These are phyloP conservation scores for Moesziomyces globuligerus DNA, from an alignment of 1,284 basidiomycete genomes.

Conservation along the genomic window DNA sequence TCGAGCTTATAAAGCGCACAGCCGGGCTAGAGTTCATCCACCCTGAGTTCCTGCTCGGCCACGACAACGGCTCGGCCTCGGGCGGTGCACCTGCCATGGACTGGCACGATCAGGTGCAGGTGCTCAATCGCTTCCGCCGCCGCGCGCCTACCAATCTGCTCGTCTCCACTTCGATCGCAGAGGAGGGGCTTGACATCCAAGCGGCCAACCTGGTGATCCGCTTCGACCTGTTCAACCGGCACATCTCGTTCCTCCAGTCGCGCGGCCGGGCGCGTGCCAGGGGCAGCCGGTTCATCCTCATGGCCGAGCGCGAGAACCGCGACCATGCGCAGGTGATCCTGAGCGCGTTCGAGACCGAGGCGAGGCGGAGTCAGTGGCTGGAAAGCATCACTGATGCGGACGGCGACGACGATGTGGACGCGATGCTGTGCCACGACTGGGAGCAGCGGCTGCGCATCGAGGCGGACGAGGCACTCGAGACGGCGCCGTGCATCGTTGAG, in stretches of 20 bases:
- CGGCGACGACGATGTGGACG: constrained; percentile 12
- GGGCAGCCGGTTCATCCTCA: constrained; percentile 40
- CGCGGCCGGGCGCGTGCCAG: constrained; percentile 44
- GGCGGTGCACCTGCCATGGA: constrained; percentile 37
- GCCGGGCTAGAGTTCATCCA: constrained; percentile 42
- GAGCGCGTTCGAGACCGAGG: constrained; percentile 30
- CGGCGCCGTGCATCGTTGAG: constrained; percentile 19
- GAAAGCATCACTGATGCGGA: constrained; percentile 12
- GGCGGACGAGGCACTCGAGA: constrained; percentile 5
- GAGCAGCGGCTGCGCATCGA: constrained; percentile 26
- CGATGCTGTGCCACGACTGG: constrained; percentile 12
- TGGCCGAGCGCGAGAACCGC: constrained; percentile 36
- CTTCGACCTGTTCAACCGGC: constrained; percentile 53
- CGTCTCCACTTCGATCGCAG: constrained; percentile 55
- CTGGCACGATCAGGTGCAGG: constrained; percentile 50
- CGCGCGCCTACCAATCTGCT: constrained; percentile 50
- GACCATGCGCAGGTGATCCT: constrained; percentile 23
- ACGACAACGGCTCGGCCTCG: constrained; percentile 22
- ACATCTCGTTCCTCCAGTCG: constrained; percentile 55
- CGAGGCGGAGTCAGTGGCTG: constrained; percentile 35
- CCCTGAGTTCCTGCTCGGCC: constrained; percentile 46
- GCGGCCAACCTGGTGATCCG: constrained; percentile 56
- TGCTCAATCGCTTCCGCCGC: constrained; percentile 45
- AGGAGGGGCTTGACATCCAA: constrained; percentile 58
- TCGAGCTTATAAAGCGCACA: constrained; percentile 47